Base-by-base conservation (phyloP, 2,329 filamentous ascomycete species). In the Cladorrhinum sp. region DNA sequence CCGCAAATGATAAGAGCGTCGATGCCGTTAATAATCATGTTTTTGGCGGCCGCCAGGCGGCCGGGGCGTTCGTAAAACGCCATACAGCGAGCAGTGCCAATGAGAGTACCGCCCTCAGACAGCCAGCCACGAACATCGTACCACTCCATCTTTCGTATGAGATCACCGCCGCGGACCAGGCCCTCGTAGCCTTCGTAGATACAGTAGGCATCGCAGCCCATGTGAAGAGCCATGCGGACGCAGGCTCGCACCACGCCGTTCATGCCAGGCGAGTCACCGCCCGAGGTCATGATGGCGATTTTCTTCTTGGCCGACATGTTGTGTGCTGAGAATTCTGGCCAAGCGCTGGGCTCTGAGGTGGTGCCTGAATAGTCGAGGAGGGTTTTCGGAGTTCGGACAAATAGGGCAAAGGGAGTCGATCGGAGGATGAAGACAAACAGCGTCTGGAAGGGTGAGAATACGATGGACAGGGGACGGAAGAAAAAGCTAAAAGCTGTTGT, bases 151-250 rank as follows among this genome's bases (percentile, higher is more conserved):
- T 91, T 85, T 69, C 85, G 86, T 77, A 99, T 98, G 78, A 93
- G 86, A 72, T 92, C 83, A 51, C 92, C 92, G 68, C 93, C 95
- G 67, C 90, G 85, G 25, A 99, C 93, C 57, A 99, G 83, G 48
- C 95, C 95, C 72, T 98, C 92, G 78, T 99, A 99, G 63, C 95
- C 95, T 76, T 98, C 95, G 76, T 93, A 95, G 73, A 95, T 80
- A 68, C 88, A 91, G 70, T 85, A 95, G 63, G 89, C 83, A 69
- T 93, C 90, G 72, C 90, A 93, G 63, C 85, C 88, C 75, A 90
- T 85, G 75, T 95, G 87, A 67, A 98, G 91, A 55, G 92, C 86
- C 84, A 92, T 96, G 68, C 95, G 90, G 61, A 99, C 91, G 25
- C 96, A 90, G 54, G 93, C 92, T 63, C 93, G 86, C 38, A 97